These are phyloP conservation scores for Populus davidiana DNA, from an alignment of 345 rosid genomes.

Conservation along the genomic window DNA sequence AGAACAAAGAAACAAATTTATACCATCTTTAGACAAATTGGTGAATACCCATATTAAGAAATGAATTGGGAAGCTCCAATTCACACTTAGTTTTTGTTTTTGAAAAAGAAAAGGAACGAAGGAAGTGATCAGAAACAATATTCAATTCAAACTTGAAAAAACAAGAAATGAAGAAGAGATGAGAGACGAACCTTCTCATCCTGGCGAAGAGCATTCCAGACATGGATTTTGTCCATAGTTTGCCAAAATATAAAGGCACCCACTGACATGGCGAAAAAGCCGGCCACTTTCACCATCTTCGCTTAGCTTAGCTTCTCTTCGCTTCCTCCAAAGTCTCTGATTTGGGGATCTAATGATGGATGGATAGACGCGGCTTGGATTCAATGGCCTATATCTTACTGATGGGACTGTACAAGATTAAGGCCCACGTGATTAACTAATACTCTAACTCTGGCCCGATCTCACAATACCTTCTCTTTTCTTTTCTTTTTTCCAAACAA, in stretches of 20 bases:
- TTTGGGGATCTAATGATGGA: neutral
- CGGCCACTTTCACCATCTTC: constrained; percentile 58
- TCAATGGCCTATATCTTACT: neutral
- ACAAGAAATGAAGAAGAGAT: neutral
- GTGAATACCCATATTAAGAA: neutral
- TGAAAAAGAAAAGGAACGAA: neutral
- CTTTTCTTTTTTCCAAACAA: no score
- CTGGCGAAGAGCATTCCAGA: constrained; percentile 65
- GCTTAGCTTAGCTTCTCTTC: neutral
- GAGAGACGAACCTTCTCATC: constrained; percentile 13
- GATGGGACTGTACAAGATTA: no score
- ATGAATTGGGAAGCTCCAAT: neutral
- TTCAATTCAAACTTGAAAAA: neutral
- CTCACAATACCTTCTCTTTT: no score
- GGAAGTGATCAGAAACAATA: neutral
- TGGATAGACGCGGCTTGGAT: neutral
- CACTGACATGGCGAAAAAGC: constrained; percentile 63
- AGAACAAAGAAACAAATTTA: neutral
- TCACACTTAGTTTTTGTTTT: neutral
- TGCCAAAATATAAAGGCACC: constrained; percentile 82
- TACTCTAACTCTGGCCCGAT: no score
- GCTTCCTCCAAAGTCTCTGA: neutral
- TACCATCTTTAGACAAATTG: neutral
- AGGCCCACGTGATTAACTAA: no score
- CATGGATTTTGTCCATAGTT: constrained; percentile 79